Evolutionary conservation across 2,329 filamentous ascomycete genomes (phyloP), one percentile per base, ranked within the genome.

Genomic region (Talaromyces sp.): DNA sequence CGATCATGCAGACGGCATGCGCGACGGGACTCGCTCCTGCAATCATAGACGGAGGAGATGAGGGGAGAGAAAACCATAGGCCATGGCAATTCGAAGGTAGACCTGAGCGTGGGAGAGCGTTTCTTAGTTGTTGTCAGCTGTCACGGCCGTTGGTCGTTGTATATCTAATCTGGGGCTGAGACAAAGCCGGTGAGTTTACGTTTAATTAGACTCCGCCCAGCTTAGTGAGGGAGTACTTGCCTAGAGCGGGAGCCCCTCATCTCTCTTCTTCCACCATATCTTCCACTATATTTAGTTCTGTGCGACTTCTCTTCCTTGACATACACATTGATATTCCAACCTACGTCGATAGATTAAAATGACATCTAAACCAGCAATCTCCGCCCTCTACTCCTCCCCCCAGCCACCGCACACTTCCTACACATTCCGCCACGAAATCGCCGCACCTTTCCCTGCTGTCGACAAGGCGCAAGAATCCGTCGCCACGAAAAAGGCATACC

Each of bases 401-500:
- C 71, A 73, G 33, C 58, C 70, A 33, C 64, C 69, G 10, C 68
- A 71, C 17, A 37, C 67, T 8, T 56, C 49, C 17, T 68, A 75
- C 62, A 73, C 70, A 17, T 79, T 81, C 66, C 65, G 73, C 5
- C 75, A 77, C 61, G 60, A 69, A 19, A 54, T 65, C 27, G 52
- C 62, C 17, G 47, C 71, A 78, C 54, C 68, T 70, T 35, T 66
- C 8, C 37, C 56, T 15, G 22, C 35, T 35, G 7, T 27, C 13
- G 3, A 50, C 47, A 8, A 45, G 11, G 71, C 25, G 64, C 41
- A 47, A 45, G 41, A 60, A 37, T 56, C 61, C 64, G 39, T 62
- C 69, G 50, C 68, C 68, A 77, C 80, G 19, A 86, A 86, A 71
- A 81, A 81, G n/a, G 78, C 81, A 39, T 87, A 86, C 71, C 77